Evolutionary conservation across 2,329 filamentous ascomycete species (phyloP), one percentile per base, ranked within the genome.

Genomic region (Lachnellula subtilissima): DNA sequence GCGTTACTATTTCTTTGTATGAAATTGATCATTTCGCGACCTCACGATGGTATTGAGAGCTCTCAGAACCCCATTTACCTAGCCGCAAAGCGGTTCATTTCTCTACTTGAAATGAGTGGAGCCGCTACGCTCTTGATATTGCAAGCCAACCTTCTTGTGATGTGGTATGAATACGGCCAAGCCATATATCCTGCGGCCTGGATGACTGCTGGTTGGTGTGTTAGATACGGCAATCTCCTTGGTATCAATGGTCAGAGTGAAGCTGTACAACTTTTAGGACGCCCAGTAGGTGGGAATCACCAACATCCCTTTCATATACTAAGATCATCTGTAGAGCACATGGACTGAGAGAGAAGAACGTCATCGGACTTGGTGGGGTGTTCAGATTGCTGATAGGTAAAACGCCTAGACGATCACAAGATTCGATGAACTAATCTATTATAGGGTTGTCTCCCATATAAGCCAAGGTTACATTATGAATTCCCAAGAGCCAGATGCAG

Each of bases 121-220:
- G 70, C 69, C 7, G 68, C 74, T 8, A 75, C 73, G 25, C 60
- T 80, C 15, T 67, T 74, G 47, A 65, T 75, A 40, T 68, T 80
- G 7, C 78, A 80, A 62, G 73, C 75, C 4, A 70, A 74, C 57
- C 58, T 79, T 1, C 69, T 80, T 14, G 66, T 80, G 22, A 70
- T 76, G 7, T 64, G 78, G 2, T 80, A 78, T 61, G 77, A 80
- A 61, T 70, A 75, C 55, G 73, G 75, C 1, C 77, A 80, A 58
- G 73, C 70, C 3, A 75, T 80, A 48, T 79, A 79, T 58, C 78
- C 78, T 3, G 74, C 76, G 11, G 76, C 76, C 14, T 80, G 75
- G 70, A 74, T 79, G 66, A 74, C 75, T 1, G 69, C 77, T 5
- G 77, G 74, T 2, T 68, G 70, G 62, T 77, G 75, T 63, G 70